Evolutionary conservation across 225 moss, liverwort and hornwort species (phyloP).

Genomic region (Straminergon stramineum): DNA sequence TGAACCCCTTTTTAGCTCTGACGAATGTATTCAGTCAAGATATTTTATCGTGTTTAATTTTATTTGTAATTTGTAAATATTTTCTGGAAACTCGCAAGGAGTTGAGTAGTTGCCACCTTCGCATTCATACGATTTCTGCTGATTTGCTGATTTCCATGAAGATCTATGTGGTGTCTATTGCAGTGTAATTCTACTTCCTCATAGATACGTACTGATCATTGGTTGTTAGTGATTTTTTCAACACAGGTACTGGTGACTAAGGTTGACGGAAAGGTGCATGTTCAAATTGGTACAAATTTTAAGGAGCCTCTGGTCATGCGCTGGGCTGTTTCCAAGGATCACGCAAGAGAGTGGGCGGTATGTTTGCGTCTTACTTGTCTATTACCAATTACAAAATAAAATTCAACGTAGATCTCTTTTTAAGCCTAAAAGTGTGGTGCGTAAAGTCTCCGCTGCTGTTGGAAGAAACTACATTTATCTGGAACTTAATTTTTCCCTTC

Average conservation of each 20-base stretch:
- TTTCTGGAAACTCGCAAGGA: neutral
- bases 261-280: slow-evolving; percentile 37
- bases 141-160: neutral
- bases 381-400: neutral
- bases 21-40: neutral
- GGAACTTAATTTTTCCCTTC: neutral
- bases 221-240: neutral
- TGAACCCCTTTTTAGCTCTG: neutral
- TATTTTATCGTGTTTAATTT: neutral
- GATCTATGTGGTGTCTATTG: neutral
- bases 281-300: slow-evolving; percentile 72
- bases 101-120: neutral
- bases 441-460: neutral
- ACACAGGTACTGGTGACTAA: slow-evolving; percentile 66
- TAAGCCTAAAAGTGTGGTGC: neutral
- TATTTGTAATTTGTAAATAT: neutral
- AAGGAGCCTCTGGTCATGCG: slow-evolving; percentile 65
- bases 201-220: neutral
- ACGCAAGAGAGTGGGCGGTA: slow-evolving; percentile 87
- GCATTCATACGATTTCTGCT: neutral
- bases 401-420: neutral
- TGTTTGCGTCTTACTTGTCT: neutral
- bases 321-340: slow-evolving; percentile 82
- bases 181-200: neutral
- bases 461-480: neutral